These are phyloP conservation scores for Trametes cinnabarina DNA, from an alignment of 768 basidiomycete species.

Conservation along the genomic window DNA sequence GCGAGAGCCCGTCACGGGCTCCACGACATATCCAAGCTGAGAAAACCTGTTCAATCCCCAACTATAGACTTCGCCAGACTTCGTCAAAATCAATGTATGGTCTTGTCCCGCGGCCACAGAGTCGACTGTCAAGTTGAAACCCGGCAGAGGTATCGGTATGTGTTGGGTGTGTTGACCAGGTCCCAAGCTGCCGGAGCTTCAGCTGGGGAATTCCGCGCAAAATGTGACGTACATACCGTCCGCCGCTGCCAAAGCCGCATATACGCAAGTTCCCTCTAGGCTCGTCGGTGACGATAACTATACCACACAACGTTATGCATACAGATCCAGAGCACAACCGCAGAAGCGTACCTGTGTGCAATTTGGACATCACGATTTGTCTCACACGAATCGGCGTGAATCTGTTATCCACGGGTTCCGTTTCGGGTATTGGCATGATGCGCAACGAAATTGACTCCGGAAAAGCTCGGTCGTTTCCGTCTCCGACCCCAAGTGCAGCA, in stretches of 20 bases:
- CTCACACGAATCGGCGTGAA: constrained; percentile 64
- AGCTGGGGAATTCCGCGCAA: neutral
- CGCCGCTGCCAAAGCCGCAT: constrained; percentile 89
- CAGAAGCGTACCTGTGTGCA: constrained; percentile 70
- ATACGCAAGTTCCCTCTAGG: constrained; percentile 67
- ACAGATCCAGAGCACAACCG: neutral
- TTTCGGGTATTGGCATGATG: constrained; percentile 10
- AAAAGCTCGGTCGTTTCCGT: constrained; percentile 70
- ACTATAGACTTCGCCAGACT: constrained; percentile 76
- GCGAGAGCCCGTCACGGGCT: constrained; percentile 40
- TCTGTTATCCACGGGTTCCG: constrained; percentile 38
- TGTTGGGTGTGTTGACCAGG: constrained; percentile 78
- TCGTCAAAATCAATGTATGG: constrained; percentile 86
- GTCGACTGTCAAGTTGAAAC: constrained; percentile 54
- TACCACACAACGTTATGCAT: neutral
- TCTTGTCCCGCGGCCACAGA: constrained; percentile 89
- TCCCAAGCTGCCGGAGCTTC: constrained; percentile 53
- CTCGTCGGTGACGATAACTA: constrained; percentile 72
- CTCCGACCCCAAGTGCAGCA: constrained; percentile 82
- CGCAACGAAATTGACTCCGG: constrained; percentile 51
- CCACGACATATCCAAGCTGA: constrained; percentile 85
- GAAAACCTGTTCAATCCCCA: constrained; percentile 91
- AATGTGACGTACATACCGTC: constrained; percentile 50
- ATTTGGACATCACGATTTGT: constrained; percentile 76
- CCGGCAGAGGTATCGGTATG: constrained; percentile 46